phyloP scores from a whole-genome alignment of 352 stramenopile species.

The Phytopythium chamaehyphon region DNA sequence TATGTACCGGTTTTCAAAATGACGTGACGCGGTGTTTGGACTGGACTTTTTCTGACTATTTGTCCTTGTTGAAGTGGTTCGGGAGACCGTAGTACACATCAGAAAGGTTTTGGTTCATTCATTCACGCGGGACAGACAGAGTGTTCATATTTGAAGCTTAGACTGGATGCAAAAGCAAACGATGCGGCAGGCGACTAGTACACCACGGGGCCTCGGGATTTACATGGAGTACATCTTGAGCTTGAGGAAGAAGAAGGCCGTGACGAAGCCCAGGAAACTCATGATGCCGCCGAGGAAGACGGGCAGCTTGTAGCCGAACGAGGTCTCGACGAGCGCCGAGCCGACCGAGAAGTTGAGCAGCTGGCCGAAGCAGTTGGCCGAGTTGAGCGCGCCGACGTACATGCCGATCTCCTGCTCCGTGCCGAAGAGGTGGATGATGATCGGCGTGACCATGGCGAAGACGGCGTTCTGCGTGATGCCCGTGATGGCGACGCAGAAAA shows the following conservation, averaged over 20 bases:
- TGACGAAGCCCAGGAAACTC: constrained; percentile 46
- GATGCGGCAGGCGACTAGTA: no score
- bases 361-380: constrained; percentile 61
- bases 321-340: constrained; percentile 46
- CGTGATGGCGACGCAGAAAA: constrained; percentile 37
- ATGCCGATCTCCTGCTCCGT: constrained; percentile 42
- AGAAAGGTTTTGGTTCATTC: no score
- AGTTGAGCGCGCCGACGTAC: constrained; percentile 67
- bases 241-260: constrained; percentile 44
- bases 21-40: no score
- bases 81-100: no score
- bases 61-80: no score
- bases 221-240: constrained; percentile 75
- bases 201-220: not conserved
- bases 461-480: constrained; percentile 42
- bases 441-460: constrained; percentile 49
- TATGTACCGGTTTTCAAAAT: no score
- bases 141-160: no score
- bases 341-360: constrained; percentile 61
- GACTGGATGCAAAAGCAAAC: no score
- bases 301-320: constrained; percentile 53
- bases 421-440: constrained; percentile 60
- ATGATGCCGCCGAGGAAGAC: constrained; percentile 63
- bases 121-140: no score
- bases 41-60: no score